Base-by-base conservation (phyloP, 305 asterid genomes). In the Solanum hybrid region DNA sequence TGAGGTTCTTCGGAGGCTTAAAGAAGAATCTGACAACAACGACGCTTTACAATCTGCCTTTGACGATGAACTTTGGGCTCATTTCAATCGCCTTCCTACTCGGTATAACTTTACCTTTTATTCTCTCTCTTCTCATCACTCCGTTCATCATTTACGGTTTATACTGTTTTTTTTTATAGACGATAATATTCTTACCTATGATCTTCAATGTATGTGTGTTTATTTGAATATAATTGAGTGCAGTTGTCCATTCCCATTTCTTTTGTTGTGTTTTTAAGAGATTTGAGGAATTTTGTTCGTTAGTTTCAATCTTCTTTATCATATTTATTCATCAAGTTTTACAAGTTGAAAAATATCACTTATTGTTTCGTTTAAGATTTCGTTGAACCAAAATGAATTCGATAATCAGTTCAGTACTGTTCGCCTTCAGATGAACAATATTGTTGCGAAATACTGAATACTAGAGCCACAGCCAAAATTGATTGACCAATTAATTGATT, bases 1-100 rank as follows among this genome's bases (percentile, higher is more conserved):
- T 91, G 98, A 97, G 96, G 98, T 97, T 87, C 92, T 97, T 89
- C 94, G 98, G 88, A 94, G 98, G 91, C 96, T 97, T n/a, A 95
- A 92, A 87, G 98, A 92, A 88, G 98, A 84, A 85, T 90, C 93
- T 6, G 91, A 91, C 37, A 94, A 94, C 51, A 94, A 92, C 32
- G 99, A 96, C 90, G 95, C 96, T 51, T 92, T 91, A 90, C 92
- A 93, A 88, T 98, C 98, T 82, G 95, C 89, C 77, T 97, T 97
- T 90, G 96, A 94, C 78, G 94, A 95, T 92, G 93, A 93, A 87
- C 98, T 97, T 22, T 97, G 99, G 99, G 91, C 94, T 38, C 99
- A 97, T 93, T 97, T 97, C 91, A 95, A 94, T 92, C 98, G 99
- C 86, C 95, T 97, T 29, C 99, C 99, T 4, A 89, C 96, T 91